phyloP scores from a whole-genome alignment of 805 yeast genomes.

The Starmerella floricola region DNA sequence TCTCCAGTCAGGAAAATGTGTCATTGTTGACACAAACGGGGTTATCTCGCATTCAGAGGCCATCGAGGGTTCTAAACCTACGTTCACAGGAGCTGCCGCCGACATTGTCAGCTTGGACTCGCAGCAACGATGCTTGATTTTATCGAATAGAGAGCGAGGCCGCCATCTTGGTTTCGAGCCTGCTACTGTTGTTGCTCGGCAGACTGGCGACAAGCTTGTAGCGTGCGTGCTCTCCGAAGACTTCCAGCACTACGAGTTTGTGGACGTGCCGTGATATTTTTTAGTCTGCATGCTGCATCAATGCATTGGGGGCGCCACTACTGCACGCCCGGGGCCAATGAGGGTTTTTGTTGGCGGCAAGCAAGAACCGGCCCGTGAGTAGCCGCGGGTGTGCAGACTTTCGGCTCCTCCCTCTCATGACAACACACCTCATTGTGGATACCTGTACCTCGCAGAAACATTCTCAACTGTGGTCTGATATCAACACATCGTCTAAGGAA shows the following conservation, averaged over 20 bases:
- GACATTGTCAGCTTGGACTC: slow-evolving; percentile 3
- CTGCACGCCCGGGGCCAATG: no score
- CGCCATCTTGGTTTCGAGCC: slow-evolving; percentile 10
- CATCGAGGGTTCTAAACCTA: not conserved
- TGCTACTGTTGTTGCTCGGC: slow-evolving; percentile 2
- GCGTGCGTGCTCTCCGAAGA: slow-evolving; percentile 14
- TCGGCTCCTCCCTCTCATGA: no score
- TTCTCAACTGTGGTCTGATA: no score
- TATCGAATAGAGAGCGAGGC: not conserved
- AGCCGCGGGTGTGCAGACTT: no score
- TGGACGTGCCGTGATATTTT: not conserved
- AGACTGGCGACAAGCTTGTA: not conserved
- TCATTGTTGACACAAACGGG: not conserved
- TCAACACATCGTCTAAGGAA: no score
- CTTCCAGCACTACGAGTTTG: slow-evolving; percentile 13
- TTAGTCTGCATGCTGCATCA: not conserved
- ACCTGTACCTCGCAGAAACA: no score
- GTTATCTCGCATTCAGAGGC: not conserved
- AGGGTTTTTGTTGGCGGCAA: no score
- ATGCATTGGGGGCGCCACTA: no score
- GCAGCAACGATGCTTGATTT: not conserved
- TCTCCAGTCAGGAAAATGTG: slow-evolving; percentile 3
- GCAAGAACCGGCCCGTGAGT: no score
- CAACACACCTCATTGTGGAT: no score
- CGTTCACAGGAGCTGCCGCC: slow-evolving; percentile 1